These are phyloP conservation scores for Urtica urens DNA, from an alignment of 306 rosid genomes.

Conservation along the genomic window DNA sequence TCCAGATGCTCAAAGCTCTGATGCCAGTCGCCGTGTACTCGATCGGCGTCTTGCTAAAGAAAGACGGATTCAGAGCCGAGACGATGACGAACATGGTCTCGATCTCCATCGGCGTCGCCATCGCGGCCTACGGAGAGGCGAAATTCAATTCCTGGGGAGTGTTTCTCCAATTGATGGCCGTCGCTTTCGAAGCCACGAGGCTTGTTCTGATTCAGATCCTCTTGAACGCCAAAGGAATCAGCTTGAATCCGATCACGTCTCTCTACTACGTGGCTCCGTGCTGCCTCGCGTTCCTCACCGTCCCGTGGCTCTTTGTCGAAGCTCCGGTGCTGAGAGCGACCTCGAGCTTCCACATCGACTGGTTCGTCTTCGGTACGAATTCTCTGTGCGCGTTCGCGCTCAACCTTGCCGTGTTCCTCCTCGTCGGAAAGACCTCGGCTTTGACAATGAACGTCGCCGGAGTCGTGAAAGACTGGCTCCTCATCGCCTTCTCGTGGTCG, in stretches of 20 bases:
- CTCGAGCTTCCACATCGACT: conserved; percentile 69
- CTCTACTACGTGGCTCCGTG: conserved; percentile 97
- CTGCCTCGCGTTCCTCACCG: conserved; percentile 54
- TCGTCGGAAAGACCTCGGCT: conserved; percentile 95
- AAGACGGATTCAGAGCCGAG: conserved; percentile 52
- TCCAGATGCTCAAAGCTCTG: conserved; percentile 91
- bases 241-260: conserved; percentile 78
- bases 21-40: conserved; percentile 96
- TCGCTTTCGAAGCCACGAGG: conserved; percentile 82
- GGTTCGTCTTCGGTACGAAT: conserved; percentile 57
- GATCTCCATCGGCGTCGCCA: conserved; percentile 70
- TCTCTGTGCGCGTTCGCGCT: conserved; percentile 73
- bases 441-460: conserved; percentile 98
- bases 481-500: conserved; percentile 96
- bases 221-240: conserved; percentile 70
- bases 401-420: conserved; percentile 77
- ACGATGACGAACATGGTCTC: conserved; percentile 86
- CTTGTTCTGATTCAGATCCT: conserved; percentile 79
- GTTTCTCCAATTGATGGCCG: conserved; percentile 60
- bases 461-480: conserved; percentile 88
- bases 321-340: conserved; percentile 61
- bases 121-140: conserved; percentile 90
- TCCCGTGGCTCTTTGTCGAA: conserved; percentile 80
- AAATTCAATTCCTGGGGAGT: conserved; percentile 69
- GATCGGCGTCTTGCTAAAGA: conserved; percentile 51